phyloP scores from a whole-genome alignment of 257 asterid species.

The Sherardia arvensis region DNA sequence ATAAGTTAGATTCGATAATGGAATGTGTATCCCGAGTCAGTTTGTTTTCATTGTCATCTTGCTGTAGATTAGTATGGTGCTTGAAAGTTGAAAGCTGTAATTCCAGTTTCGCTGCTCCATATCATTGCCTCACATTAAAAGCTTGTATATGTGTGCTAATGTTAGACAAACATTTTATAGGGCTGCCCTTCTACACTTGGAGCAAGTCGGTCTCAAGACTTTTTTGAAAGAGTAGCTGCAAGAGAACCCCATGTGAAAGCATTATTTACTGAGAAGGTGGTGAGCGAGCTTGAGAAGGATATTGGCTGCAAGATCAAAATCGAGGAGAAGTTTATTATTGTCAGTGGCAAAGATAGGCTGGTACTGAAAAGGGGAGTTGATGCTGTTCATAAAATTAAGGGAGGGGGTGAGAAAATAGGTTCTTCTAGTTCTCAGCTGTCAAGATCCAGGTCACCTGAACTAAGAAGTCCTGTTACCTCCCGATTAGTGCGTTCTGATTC shows the following conservation, averaged over 20 bases:
- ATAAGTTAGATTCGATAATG: not conserved
- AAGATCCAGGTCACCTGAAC: constrained; percentile 69
- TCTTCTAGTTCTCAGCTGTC: constrained; percentile 49
- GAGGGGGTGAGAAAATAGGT: constrained; percentile 51
- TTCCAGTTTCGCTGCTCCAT: not conserved
- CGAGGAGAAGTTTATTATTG: constrained; percentile 88
- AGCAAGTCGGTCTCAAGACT: constrained; percentile 90
- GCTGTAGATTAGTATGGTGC: not conserved
- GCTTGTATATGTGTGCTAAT: not conserved
- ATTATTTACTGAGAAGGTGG: constrained; percentile 68
- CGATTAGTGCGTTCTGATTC: constrained; percentile 56
- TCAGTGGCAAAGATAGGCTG: constrained; percentile 95
- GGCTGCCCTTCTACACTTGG: constrained; percentile 99
- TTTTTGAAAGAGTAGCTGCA: constrained; percentile 91
- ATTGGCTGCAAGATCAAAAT: constrained; percentile 88
- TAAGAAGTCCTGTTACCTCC: constrained; percentile 64
- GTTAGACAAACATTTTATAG: constrained; percentile 31
- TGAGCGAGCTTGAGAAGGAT: constrained; percentile 83
- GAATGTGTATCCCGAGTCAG: not conserved
- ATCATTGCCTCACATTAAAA: not conserved
- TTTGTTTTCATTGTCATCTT: not conserved
- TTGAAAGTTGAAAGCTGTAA: not conserved
- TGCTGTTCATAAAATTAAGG: constrained; percentile 82
- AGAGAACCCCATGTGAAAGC: constrained; percentile 85
- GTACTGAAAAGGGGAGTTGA: constrained; percentile 83